These are phyloP conservation scores for Cladophialophora chaetospira DNA, from an alignment of 2,329 filamentous ascomycete genomes.

Conservation along the genomic window DNA sequence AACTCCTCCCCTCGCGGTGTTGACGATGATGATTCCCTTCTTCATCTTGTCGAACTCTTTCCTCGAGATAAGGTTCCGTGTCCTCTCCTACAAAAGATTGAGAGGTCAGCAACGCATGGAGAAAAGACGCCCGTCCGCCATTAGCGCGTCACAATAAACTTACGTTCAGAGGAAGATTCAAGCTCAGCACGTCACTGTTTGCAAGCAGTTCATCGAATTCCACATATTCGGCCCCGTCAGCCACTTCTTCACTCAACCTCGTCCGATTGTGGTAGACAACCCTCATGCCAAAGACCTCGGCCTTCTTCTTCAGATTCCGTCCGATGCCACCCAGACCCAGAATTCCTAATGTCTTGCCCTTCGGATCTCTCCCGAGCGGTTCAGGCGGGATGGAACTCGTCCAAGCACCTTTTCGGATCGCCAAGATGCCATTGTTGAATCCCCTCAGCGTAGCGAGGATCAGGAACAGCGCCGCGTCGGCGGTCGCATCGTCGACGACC, in stretches of 20 bases:
- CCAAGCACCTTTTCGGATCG: slow-evolving; percentile 70
- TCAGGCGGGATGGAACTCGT: slow-evolving; percentile 55
- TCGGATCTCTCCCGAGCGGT: slow-evolving; percentile 71
- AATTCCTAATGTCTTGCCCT: slow-evolving; percentile 77
- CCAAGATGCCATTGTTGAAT: slow-evolving; percentile 56
- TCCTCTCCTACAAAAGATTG: slow-evolving; percentile 56
- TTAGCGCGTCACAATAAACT: no score
- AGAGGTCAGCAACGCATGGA: no score
- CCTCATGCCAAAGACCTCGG: slow-evolving; percentile 34
- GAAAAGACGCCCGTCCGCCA: no score
- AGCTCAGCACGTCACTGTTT: slow-evolving; percentile 73
- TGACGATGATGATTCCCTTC: slow-evolving; percentile 72
- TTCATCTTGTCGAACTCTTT: slow-evolving; percentile 77
- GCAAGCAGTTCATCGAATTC: slow-evolving; percentile 71
- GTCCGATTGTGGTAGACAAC: slow-evolving; percentile 34
- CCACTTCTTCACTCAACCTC: slow-evolving; percentile 29
- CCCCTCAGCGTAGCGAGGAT: slow-evolving; percentile 59
- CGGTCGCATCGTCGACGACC: slow-evolving; percentile 49
- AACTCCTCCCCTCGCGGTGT: slow-evolving; percentile 79
- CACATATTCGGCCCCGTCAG: slow-evolving; percentile 65
- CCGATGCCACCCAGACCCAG: slow-evolving; percentile 86
- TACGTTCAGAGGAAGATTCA: slow-evolving; percentile 81
- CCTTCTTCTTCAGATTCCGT: slow-evolving; percentile 64
- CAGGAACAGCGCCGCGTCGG: slow-evolving; percentile 49
- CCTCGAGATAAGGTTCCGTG: slow-evolving; percentile 72